Base-by-base conservation (phyloP, 176 grass and related monocot species). In the Triticum dicoccoides region DNA sequence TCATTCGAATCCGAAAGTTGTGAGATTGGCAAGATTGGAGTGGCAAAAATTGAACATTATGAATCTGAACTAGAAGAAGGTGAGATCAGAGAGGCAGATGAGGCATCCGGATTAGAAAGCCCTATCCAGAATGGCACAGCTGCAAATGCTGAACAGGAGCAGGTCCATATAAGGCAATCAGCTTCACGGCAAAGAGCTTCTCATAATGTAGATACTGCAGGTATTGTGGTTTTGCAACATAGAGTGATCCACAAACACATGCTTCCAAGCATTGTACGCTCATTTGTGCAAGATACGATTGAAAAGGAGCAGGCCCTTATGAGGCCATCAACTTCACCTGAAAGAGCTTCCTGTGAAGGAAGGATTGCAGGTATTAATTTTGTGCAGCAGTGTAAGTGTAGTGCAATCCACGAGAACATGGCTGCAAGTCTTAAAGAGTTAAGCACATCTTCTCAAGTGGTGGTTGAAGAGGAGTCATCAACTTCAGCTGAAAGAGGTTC, bases 11-110 rank as follows among this genome's bases (percentile, higher is more conserved):
- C 2, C 21, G 70, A 73, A 44, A 65, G 77, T 8, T 20, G 74
- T 80, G 79, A 84, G 37, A 78, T 69, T 30, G 79, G 32, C 52
- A 77, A 86, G 58, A 70, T 62, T 80, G 44, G 62, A 74, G 82
- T 91, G 80, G 27, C 37, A 77, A 73, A 69, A 29, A 87, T 78
- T 51, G 5, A 51, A 49, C 69, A 21, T 58, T 51, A 65, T 75
- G 45, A 32, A 34, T 13, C 56, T 79, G 84, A 80, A 82, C 35
- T 72, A 80, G 94, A 93, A 89, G 84, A 93, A 89, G 86, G 84
- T 44, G 84, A 89, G 49, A 79, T 93, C 71, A 89, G 78, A 77
- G 74, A 54, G 80, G 83, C 44, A 79, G 82, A 86, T 76, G 45
- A 63, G 11, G 61, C 76, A 76, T 75, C 35, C 76, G 62, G 20